Evolutionary conservation across 176 grass and related monocot species (phyloP), one percentile per base, ranked within the genome.

Genomic region (Microstegium vimineum): DNA sequence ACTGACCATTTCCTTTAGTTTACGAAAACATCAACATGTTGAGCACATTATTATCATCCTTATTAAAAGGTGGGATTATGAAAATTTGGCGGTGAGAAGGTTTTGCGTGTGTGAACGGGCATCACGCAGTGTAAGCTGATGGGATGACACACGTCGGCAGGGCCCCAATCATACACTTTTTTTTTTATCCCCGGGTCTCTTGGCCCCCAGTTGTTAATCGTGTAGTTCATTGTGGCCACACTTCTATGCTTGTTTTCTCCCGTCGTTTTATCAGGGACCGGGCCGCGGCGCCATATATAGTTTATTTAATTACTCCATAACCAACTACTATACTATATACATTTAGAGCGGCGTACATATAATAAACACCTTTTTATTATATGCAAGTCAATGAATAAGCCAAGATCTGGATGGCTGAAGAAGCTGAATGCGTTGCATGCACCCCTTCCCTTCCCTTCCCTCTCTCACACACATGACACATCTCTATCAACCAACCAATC

Each of bases 351-450:
- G 5, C 61, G 36, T 77, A 36, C 47, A 33, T 18, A 36, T 26
- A 72, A 71, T 30, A 49, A 6, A 33, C 14, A 30, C 9, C 11
- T 22, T 5, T 63, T 54, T 7, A 5, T 27, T 38, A n/a, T n/a
- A n/a, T n/a, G 32, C 30, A 86, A 73, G 83, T 90, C 88, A 90
- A 90, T 82, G 83, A 86, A 86, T 82, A 86, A 82, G 83, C 73
- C 83, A 86, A 86, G 57, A 90, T 90, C 88, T 60, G 46, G 83
- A 72, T 73, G 68, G 65, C 69, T 72, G 6, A 30, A 38, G 66
- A 16, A 59, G 56, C 69, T 30, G 69, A 47, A 37, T 38, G 68
- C 75, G 73, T 34, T 7, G 43, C 34, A 66, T 77, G 33, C 77
- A 71, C 3, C 49, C 63, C 40, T 11, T 18, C 28, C 2, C 37